Conservation (phyloP, 768 basidiomycete genomes). For the Mycena metata region DNA sequence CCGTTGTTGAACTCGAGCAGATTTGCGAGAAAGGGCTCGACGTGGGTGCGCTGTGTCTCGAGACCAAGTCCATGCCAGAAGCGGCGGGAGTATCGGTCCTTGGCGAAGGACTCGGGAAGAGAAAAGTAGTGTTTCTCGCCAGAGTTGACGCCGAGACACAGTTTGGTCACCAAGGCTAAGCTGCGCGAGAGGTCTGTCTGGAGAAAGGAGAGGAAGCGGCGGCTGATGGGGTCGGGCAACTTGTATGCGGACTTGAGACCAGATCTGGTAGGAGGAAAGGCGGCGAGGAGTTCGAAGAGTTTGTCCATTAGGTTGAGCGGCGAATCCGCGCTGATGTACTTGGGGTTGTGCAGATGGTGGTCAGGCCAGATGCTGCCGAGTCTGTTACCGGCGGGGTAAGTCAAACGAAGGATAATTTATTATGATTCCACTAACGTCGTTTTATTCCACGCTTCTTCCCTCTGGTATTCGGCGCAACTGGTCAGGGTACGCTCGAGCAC, state of each 20-base stretch:
- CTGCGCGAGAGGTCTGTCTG: slow-evolving; percentile 33
- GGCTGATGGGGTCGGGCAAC: slow-evolving; percentile 25
- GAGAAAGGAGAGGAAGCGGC: slow-evolving; percentile 33
- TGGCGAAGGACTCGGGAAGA: slow-evolving; percentile 13
- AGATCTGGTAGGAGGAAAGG: slow-evolving; percentile 30
- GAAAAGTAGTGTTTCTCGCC: slow-evolving; percentile 24
- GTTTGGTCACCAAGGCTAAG: slow-evolving; percentile 31
- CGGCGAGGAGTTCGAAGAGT: slow-evolving; percentile 35
- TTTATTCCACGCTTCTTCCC: slow-evolving; percentile 35
- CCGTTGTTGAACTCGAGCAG: slow-evolving; percentile 32
- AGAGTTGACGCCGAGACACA: slow-evolving; percentile 26
- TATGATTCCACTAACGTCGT: slow-evolving; percentile 29
- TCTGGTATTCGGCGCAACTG: slow-evolving; percentile 23
- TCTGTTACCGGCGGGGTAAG: slow-evolving; percentile 21
- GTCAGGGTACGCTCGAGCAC: slow-evolving; percentile 33
- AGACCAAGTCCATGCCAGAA: slow-evolving; percentile 38
- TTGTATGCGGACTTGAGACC: slow-evolving; percentile 20
- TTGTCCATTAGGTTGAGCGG: slow-evolving; percentile 35
- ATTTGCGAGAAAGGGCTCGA: slow-evolving; percentile 36
- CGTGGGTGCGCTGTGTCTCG: slow-evolving; percentile 30
- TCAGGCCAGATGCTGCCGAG: slow-evolving; percentile 32
- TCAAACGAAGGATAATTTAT: slow-evolving; percentile 14
- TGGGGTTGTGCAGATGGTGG: slow-evolving; percentile 32
- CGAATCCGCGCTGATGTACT: slow-evolving; percentile 32
- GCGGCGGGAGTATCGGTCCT: slow-evolving; percentile 1